Conservation (phyloP, 441 rosid genomes). For the Breynia disticha region DNA sequence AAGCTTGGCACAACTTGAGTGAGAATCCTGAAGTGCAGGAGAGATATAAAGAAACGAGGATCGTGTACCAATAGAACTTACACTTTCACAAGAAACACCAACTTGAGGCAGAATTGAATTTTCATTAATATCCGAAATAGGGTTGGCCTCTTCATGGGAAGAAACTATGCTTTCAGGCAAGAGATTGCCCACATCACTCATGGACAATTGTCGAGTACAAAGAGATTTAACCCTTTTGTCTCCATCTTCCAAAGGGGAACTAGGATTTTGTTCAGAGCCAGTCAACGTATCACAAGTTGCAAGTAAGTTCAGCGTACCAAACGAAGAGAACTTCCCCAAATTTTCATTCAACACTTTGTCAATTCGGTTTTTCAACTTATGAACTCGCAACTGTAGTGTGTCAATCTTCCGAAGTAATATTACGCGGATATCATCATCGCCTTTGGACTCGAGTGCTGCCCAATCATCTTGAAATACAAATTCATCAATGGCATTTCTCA, state of each 20-base stretch:
- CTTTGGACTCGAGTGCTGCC: constrained; percentile 32
- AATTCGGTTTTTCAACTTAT: constrained; percentile 39
- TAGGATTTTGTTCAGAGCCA: constrained; percentile 28
- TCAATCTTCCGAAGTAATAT: constrained; percentile 58
- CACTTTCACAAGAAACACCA: constrained; percentile 26
- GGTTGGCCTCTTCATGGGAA: constrained; percentile 29
- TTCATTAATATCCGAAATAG: constrained; percentile 28
- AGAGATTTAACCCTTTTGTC: constrained; percentile 21
- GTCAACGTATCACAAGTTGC: constrained; percentile 33
- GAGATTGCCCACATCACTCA: constrained; percentile 26
- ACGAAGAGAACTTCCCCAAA: constrained; percentile 45
- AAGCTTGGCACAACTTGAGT: not conserved
- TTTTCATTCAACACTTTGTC: constrained; percentile 55
- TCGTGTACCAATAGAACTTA: constrained; percentile 16
- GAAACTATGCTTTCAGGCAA: constrained; percentile 33
- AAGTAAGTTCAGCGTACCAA: constrained; percentile 34
- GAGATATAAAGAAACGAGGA: not conserved
- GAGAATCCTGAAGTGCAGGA: not conserved
- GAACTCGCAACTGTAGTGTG: constrained; percentile 36
- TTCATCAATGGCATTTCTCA: constrained; percentile 23
- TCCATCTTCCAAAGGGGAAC: constrained; percentile 28
- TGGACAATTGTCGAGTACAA: constrained; percentile 15
- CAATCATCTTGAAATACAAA: constrained; percentile 32
- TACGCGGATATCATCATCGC: constrained; percentile 35
- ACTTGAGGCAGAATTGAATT: constrained; percentile 17